Base-by-base conservation (phyloP, 148 eudicot genomes). In the Bassia scoparia region DNA sequence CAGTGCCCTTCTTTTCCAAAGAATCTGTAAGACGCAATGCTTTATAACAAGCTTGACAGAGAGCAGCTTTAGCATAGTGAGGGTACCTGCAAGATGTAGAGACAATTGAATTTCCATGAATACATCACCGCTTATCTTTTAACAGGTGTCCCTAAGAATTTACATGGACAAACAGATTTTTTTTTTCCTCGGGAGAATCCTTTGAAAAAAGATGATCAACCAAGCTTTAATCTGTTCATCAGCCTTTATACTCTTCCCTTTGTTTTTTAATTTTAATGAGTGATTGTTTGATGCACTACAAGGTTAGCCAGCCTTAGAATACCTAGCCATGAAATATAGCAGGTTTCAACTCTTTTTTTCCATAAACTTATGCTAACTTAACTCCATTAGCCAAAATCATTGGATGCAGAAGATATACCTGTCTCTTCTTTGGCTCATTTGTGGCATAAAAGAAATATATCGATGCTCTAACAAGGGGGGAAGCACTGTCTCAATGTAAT, bases 371-470 rank as follows among this genome's bases (percentile, higher is more conserved):
- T 34, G 49, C 23, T 33, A 34, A 54, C 59, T 34, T 4, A 50
- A 33, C n/a, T 34, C 26, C 23, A 64, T 10, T 34, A 65, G 61
- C 23, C 27, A 66, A 55, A 64, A 26, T 18, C 49, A 26, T 7
- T 5, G 15, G 1, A 48, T 17, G 54, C 12, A 48, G 11, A 61
- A n/a, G 33, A n/a, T 56, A 5, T 83, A 95, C 99, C 97, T 92
- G 81, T 95, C 99, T 74, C 97, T 89, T 74, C 96, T 87, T 80
- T 95, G 99, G 85, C 96, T 95, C 99, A 95, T 92, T 54, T 91
- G 92, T 7, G 99, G 97, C n/a, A 91, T 92, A 74, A 95, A 72
- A 63, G 99, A 95, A 61, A 95, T 95, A 79, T 95, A 95, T 31
- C 55, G 89, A 88, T 95, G 96, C 81, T 95, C 62, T 74, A 92